Evolutionary conservation across 179 eudicot genomes (phyloP), one percentile per base, ranked within the genome.

Genomic region (Sideroxylon spinosum): DNA sequence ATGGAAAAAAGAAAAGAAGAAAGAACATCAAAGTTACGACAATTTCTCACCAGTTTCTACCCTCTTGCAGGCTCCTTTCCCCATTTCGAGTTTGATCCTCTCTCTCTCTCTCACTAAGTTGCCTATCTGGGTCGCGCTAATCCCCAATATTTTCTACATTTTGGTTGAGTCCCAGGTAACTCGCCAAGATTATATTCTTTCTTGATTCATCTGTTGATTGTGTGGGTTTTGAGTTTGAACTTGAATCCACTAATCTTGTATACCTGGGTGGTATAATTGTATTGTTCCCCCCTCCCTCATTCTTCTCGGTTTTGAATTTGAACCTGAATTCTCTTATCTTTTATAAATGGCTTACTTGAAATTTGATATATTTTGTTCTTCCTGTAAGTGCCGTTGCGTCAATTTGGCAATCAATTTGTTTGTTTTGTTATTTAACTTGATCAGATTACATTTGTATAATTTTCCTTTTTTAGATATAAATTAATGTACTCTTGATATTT

Each of bases 171-270:
- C 64, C n/a, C 49, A 55, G 65, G 76, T 73, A 73, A 20, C 48
- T 37, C 11, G 50, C 60, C 17, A 56, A 73, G 76, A 56, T 73
- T 55, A 49, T 19, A 50, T 23, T 17, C 46, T 52, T 71, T 71
- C 2, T 10, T 71, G 8, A 49, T 6, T 20, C 29, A 20, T 69
- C 76, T 55, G 12, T 56, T 29, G 49, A 29, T 55, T 73, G 25
- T 73, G 26, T 28, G 64, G 76, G 65, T 25, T 73, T 29, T 55
- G 64, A 20, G 10, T 55, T 25, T 71, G 22, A 56, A 29, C 48
- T 73, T 22, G 7, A 55, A 7, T 29, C 65, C 44, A 9, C 59
- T 73, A 17, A 13, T 56, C 50, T 29, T 56, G 17, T 29, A 13
- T 10, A 2, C 11, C 17, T 10, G 4, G 44, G 19, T 49, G 4